Percentiles rank a stretch among this genome's conserved stretches.
Conservation (phyloP, 2,329 filamentous ascomycete genomes). For the Diaporthe amygdali region DNA sequence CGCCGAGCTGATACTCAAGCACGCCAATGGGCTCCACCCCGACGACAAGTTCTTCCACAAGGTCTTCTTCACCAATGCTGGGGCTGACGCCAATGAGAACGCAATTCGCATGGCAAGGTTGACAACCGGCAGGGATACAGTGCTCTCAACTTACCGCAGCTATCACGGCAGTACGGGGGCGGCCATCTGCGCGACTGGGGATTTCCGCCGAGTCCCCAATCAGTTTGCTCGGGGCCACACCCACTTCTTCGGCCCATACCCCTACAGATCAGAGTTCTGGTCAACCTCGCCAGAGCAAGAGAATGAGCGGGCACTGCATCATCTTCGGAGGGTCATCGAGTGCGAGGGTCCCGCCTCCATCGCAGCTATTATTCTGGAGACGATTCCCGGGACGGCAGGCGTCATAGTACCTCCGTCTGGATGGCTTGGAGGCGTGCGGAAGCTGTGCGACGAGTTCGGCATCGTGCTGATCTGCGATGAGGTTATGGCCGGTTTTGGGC, state of each 20-base stretch:
- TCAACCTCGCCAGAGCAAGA: constrained; percentile 22
- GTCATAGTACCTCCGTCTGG: constrained; percentile 22
- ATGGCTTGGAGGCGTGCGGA: constrained; percentile 20
- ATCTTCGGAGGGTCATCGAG: constrained; percentile 24
- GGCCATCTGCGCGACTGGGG: constrained; percentile 29
- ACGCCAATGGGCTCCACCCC: constrained; percentile 13
- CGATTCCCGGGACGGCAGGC: constrained; percentile 21
- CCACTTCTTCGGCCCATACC: constrained; percentile 24
- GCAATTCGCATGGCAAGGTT: constrained; percentile 25
- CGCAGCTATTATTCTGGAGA: constrained; percentile 21
- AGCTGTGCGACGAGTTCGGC: constrained; percentile 23
- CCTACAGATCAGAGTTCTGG: constrained; percentile 26
- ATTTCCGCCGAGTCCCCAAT: constrained; percentile 29
- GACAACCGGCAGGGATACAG: constrained; percentile 25
- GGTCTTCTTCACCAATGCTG: constrained; percentile 26
- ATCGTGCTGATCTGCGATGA: constrained; percentile 24
- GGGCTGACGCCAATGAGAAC: constrained; percentile 25
- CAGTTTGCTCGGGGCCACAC: constrained; percentile 25
- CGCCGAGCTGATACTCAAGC: constrained; percentile 24
- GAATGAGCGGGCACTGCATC: constrained; percentile 21
- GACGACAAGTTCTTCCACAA: constrained; percentile 18
- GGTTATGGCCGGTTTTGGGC: constrained; percentile 25
- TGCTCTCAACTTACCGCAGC: constrained; percentile 25
- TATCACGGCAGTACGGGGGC: constrained; percentile 32
- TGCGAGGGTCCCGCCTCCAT: constrained; percentile 19